phyloP scores from a whole-genome alignment of 2,329 filamentous ascomycete genomes.

The Arthrinium phaeospermum region DNA sequence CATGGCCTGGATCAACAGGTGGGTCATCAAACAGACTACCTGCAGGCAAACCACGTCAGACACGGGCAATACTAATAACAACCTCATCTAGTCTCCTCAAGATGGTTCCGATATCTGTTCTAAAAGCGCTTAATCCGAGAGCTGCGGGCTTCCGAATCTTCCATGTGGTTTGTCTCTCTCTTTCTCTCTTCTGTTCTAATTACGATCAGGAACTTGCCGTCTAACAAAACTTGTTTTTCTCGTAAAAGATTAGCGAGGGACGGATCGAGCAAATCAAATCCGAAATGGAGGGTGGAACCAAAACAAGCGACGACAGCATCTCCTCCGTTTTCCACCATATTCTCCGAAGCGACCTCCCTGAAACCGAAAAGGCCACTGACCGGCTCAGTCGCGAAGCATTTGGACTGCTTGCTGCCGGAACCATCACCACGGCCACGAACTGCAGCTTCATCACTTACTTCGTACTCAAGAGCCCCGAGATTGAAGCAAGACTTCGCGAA shows the following conservation, averaged over 20 bases:
- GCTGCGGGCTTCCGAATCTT: no score
- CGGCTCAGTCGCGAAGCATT: not conserved
- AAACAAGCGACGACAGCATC: not conserved
- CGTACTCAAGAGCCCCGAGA: not conserved
- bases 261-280: constrained; percentile 3
- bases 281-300: not conserved
- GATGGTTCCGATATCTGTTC: no score
- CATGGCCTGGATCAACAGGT: no score
- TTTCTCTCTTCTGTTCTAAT: no score
- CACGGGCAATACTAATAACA: no score
- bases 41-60: no score
- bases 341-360: not conserved
- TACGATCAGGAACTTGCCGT: no score
- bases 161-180: no score
- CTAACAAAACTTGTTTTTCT: no score
- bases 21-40: no score
- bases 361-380: not conserved
- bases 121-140: no score
- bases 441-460: not conserved
- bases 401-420: not conserved
- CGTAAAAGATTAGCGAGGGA: not conserved
- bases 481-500: not conserved
- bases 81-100: no score
- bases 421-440: not conserved
- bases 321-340: not conserved